phyloP scores from a whole-genome alignment of 78 protist genomes.

The Cyanophora paradoxa region DNA sequence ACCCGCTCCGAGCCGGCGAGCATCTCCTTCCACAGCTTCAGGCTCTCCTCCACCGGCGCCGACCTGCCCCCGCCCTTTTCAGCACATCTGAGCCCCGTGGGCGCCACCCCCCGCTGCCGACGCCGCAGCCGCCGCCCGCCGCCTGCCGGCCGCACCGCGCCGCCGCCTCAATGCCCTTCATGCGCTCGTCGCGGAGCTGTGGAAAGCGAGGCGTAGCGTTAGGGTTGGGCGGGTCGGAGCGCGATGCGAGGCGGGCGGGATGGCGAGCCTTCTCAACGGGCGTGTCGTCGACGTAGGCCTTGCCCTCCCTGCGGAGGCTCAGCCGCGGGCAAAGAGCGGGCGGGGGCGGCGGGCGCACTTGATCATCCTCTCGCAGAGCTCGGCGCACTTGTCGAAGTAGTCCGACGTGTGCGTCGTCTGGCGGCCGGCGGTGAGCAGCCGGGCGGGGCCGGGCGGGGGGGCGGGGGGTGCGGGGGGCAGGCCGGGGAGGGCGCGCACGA shows the following conservation, averaged over 20 bases:
- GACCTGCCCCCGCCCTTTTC: no score
- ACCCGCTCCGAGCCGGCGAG: constrained; percentile 56
- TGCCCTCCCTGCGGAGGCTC: constrained; percentile 50
- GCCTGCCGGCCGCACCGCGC: background rate
- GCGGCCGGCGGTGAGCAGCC: constrained; percentile 45
- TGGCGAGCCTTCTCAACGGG: constrained; percentile 4
- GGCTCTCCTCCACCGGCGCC: constrained; percentile 74
- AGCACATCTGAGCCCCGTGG: no score
- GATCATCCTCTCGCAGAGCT: constrained; percentile 48
- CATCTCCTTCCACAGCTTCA: constrained; percentile 82
- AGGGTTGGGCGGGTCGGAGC: no score
- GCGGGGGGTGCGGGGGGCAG: background rate
- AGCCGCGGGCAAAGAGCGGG: no score
- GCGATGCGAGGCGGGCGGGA: constrained; percentile 1
- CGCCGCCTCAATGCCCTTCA: constrained; percentile 36
- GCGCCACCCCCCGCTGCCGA: no score
- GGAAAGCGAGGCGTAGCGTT: no score
- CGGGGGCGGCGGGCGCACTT: background rate
- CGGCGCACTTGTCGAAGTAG: constrained; percentile 58
- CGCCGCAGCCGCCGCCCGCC: constrained; percentile 26
- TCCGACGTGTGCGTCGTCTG: constrained; percentile 84
- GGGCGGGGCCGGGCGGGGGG: background rate
- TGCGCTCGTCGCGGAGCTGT: constrained; percentile 54
- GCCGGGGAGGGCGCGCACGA: no score
- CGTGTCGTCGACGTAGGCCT: constrained; percentile 55